Base-by-base conservation (phyloP, 768 basidiomycete genomes). In the Boletus eberwhitei region DNA sequence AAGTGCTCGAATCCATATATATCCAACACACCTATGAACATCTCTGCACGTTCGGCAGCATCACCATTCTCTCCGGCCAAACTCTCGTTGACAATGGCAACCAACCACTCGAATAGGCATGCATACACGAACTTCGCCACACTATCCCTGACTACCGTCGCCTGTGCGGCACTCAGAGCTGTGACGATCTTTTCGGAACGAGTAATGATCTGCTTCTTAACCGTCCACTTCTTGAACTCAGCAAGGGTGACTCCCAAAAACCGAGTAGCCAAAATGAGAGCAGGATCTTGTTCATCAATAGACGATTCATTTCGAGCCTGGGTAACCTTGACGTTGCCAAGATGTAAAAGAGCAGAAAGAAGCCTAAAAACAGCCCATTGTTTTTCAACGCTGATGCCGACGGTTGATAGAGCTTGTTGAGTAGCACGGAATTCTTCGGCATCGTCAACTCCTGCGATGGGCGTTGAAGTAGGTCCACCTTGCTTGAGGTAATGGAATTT, bases 41-140 rank as follows among this genome's bases (percentile, higher is more conserved):
- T 98, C 71, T 96, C 93, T 22, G 95, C 94, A 45, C 85, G 81
- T 57, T 86, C 86, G 5, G 88, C 92, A 26, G 90, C 93, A 70
- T 93, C 90, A 1, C 94, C 94, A 52, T 87, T 87, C 66, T 97
- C 94, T n/a, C 95, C 95, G 2, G 92, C 87, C 73, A 99, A 77
- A 72, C 90, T 93, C 73, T 98, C 96, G 71, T 99, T 99, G 65
- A 98, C 90, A 53, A 98, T 91, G 14, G 92, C 88, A 26, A 98
- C 96, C 43, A 99, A 78, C 94, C 96, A 99, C 73, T 99, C 97
- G 67, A 99, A 99, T 69, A 98, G 77, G 71, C 94, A 98, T 8
- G 96, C 94, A 74, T 99, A 99, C 38, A 99, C 90, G 71, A 98
- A 98, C 73, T 99, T 99, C 29, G 97, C 90, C 43, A 98, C 96